phyloP scores from a whole-genome alignment of 495 filamentous ascomycete species.

The Penicillium odoratum region DNA sequence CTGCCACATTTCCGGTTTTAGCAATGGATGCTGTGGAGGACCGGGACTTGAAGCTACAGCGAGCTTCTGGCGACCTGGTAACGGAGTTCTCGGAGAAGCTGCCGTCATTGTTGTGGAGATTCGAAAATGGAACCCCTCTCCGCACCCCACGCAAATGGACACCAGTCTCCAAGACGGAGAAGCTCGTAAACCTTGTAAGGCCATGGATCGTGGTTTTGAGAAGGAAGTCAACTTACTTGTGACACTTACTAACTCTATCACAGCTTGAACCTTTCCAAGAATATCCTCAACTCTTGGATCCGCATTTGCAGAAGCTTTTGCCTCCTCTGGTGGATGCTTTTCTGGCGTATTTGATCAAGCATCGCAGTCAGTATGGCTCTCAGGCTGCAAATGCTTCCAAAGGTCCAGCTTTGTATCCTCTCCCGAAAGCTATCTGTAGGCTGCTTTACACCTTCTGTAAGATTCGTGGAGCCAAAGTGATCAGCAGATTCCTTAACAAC shows the following conservation, averaged over 20 bases:
- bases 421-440: conserved; percentile 70
- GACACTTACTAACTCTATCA: conserved; percentile 9
- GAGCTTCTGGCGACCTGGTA: conserved; percentile 66
- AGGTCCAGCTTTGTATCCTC: conserved; percentile 46
- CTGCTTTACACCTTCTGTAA: conserved; percentile 93
- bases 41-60: conserved; percentile 71
- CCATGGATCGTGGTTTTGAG: not conserved
- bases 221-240: not conserved
- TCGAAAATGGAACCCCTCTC: conserved; percentile 24
- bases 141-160: conserved; percentile 45
- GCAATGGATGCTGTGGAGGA: conserved; percentile 57
- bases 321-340: conserved; percentile 72
- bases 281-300: conserved; percentile 93
- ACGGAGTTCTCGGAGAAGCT: conserved; percentile 59
- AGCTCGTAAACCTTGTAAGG: conserved; percentile 45
- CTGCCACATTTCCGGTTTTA: not conserved
- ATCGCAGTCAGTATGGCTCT: conserved; percentile 40
- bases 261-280: conserved; percentile 94
- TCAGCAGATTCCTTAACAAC: conserved; percentile 84
- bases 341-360: conserved; percentile 59
- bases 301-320: conserved; percentile 72
- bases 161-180: conserved; percentile 40
- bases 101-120: conserved; percentile 51
- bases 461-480: conserved; percentile 87
- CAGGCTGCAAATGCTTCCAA: conserved; percentile 29